Conservation (phyloP, 169 alveolate species). For the Plasmodium relictum region DNA sequence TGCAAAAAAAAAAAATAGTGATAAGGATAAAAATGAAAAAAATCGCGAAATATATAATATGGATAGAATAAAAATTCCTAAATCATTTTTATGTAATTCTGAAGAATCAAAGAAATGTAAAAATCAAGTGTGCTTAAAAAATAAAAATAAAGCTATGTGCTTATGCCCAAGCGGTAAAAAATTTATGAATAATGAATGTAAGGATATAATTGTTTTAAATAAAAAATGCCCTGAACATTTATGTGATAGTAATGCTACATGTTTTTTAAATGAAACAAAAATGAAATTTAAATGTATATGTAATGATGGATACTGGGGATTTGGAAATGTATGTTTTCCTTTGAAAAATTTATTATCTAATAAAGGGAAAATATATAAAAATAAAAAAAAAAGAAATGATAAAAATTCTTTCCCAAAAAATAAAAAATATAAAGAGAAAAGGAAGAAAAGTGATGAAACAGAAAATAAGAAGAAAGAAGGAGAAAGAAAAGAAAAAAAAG, state of each 20-base stretch:
- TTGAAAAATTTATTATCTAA: constrained; percentile 7
- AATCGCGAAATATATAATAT: no score
- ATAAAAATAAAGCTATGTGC: neutral
- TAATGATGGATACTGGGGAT: neutral
- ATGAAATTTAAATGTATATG: neutral
- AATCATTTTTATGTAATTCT: constrained; percentile 8
- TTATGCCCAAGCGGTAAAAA: neutral
- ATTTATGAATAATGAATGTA: neutral
- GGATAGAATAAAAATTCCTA: neutral
- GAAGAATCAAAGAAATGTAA: neutral
- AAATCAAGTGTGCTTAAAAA: neutral
- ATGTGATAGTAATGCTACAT: constrained; percentile 1
- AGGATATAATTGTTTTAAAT: neutral
- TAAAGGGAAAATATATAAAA: neutral
- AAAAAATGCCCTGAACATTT: neutral
- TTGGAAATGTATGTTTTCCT: constrained; percentile 5
- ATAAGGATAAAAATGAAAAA: no score
- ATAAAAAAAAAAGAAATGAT: constrained; percentile 2
- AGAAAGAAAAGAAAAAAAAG: neutral
- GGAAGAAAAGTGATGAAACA: neutral
- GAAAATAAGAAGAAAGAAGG: constrained; percentile 1
- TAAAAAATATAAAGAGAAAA: neutral
- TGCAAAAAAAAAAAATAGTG: neutral
- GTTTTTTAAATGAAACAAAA: constrained; percentile 20
- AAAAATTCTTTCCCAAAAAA: constrained; percentile 5